Evolutionary conservation across 2,329 filamentous ascomycete species (phyloP).

Genomic region (Hortaea werneckii): DNA sequence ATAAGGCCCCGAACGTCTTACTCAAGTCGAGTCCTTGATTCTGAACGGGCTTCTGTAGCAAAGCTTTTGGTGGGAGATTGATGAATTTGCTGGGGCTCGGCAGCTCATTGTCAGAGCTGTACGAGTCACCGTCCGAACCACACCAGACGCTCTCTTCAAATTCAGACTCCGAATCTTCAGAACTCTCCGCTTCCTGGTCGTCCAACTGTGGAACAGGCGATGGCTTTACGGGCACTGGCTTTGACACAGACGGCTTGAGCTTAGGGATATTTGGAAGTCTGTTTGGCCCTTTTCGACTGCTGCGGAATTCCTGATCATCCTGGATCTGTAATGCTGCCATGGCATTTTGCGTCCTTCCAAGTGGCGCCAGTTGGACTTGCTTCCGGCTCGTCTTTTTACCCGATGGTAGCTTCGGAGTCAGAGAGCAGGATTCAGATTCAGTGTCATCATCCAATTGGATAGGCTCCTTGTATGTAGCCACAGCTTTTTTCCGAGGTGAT

Average conservation of each 20-base stretch:
- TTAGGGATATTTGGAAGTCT: not conserved
- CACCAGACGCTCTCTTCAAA: constrained; percentile 27
- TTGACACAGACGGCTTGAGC: not conserved
- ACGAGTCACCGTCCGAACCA: constrained; percentile 15
- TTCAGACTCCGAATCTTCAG: constrained; percentile 12
- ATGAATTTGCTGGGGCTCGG: constrained; percentile 19
- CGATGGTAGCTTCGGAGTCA: not conserved
- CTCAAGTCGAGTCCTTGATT: not conserved
- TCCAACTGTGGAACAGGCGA: not conserved
- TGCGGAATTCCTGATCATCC: not conserved
- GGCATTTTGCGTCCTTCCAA: not conserved
- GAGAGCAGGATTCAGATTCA: not conserved
- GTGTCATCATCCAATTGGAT: not conserved
- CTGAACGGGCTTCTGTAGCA: not conserved
- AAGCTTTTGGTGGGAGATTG: constrained; percentile 4
- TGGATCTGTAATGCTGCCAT: not conserved
- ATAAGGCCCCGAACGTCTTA: not conserved
- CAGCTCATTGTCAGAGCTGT: constrained; percentile 17
- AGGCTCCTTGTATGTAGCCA: not conserved
- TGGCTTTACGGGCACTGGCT: not conserved
- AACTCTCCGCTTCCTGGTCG: not conserved
- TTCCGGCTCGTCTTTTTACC: not conserved
- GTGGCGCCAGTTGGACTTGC: not conserved
- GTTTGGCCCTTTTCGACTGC: not conserved
- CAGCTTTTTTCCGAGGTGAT: not conserved